Base-by-base conservation (phyloP, 2,329 filamentous ascomycete genomes). In the Nothopassalora personata region DNA sequence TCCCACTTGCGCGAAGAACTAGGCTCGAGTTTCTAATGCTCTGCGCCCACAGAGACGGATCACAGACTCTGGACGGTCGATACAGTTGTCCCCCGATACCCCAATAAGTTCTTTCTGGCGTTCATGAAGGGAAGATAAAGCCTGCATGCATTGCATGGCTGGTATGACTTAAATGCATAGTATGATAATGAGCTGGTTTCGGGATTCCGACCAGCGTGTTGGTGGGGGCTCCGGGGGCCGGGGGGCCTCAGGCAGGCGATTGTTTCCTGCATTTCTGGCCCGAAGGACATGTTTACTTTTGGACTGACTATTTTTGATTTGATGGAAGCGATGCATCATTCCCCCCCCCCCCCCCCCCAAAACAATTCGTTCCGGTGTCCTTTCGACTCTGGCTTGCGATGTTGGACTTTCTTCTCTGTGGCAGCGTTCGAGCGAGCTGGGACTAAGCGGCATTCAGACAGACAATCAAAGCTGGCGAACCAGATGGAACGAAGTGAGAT, bases 1-100 rank as follows among this genome's bases (percentile, higher is more conserved):
- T 68, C 67, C 19, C 64, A 68, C 50, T 57, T 71, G 54, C 67
- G 71, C 48, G 71, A 74, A 56, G 69, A 74, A 47, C 60, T 66
- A 53, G 64, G 65, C 27, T 61, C 63, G 18, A 68, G 66, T 58
- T 68, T 69, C 58, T 69, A 60, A 53, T 60, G 57, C 49, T 47
- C 48, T 46, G 52, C 53, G 39, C 57, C 52, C 48, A 63, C 56
- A 61, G 59, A 58, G 55, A 55, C 55, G 48, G 58, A 62, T 43
- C 58, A 49, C 56, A 59, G 55, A 49, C n/a, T 49, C 58, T 60
- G 48, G 34, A 53, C 23, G 45, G 43, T 18, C 23, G 23, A 49
- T 9, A 49, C 49, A 34, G 28, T 51, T 51, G 34, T 51, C 34
- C 49, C 27, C 46, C 49, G 4, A 18, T n/a, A 43, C 39, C n/a